Percentiles rank a stretch among this genome's conserved stretches.
phyloP scores from a whole-genome alignment of 116 monocot species.

The Thalassia testudinum region DNA sequence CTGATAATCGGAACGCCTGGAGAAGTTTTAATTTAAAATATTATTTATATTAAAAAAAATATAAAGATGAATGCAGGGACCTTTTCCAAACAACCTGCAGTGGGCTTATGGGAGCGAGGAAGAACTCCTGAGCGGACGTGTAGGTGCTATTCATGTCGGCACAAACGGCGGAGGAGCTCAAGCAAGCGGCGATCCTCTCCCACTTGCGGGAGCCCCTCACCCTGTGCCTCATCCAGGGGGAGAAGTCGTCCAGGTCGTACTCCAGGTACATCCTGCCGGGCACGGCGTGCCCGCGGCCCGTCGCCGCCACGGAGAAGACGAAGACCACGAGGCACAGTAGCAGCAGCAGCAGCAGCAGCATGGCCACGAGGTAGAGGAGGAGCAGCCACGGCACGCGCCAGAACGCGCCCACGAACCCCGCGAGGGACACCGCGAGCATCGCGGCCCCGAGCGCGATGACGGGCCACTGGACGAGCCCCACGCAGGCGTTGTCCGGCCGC shows the following conservation, averaged over 20 bases:
- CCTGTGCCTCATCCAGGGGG: conserved; percentile 40
- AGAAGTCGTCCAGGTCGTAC: conserved; percentile 50
- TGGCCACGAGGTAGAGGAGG: conserved; percentile 45
- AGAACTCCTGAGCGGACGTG: conserved; percentile 33
- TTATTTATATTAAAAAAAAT: too few species aligned
- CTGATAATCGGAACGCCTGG: too few species aligned
- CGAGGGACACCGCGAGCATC: conserved; percentile 21
- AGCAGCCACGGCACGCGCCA: conserved; percentile 49
- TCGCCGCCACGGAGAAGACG: conserved; percentile 33
- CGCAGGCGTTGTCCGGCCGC: conserved; percentile 38
- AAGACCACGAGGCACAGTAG: conserved; percentile 36
- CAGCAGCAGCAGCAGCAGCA: conserved; percentile 38
- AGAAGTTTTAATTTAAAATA: too few species aligned
- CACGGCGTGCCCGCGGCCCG: conserved; percentile 25
- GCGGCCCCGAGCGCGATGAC: conserved; percentile 25
- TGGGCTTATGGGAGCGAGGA: conserved; percentile 37
- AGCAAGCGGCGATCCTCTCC: conserved; percentile 42
- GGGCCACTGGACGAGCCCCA: conserved; percentile 49
- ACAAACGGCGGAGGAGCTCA: conserved; percentile 31
- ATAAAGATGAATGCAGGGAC: background rate
- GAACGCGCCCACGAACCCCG: conserved; percentile 53
- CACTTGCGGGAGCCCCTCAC: conserved; percentile 31
- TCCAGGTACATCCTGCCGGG: conserved; percentile 44
- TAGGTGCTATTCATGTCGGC: conserved; percentile 48
- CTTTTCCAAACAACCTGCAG: conserved; percentile 33